Percentiles rank a stretch among this genome's conserved stretches.
Evolutionary conservation across 2,329 filamentous ascomycete species (phyloP).

Genomic region (Pyrenochaeta sp.): DNA sequence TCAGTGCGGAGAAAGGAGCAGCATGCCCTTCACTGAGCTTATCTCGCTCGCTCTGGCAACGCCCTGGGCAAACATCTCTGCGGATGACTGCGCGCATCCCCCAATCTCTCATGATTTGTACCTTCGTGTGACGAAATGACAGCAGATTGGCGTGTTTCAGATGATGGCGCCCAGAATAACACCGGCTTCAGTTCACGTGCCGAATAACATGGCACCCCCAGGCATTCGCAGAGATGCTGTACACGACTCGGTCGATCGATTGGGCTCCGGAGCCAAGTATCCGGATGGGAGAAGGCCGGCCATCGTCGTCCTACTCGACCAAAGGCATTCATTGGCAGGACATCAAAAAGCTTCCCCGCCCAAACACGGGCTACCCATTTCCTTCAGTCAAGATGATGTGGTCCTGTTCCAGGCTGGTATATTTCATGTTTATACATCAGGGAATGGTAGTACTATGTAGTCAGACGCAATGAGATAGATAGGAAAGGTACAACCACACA

Average conservation of each 20-base stretch:
- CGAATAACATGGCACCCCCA: background rate
- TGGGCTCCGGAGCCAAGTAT: too few relatives aligned
- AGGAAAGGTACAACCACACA: constrained; percentile 1
- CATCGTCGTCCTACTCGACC: too few relatives aligned
- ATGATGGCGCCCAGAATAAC: background rate
- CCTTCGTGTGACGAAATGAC: constrained; percentile 5
- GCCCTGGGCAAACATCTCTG: background rate
- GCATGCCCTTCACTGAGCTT: background rate
- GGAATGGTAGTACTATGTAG: background rate
- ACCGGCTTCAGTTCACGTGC: background rate
- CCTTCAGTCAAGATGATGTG: too few relatives aligned
- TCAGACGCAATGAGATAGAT: constrained; percentile 5
- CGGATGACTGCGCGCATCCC: too few relatives aligned
- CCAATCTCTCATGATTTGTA: background rate
- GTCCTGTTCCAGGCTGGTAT: background rate
- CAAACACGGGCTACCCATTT: too few relatives aligned
- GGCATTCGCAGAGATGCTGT: background rate
- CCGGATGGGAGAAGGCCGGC: too few relatives aligned
- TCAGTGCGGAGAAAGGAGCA: constrained; percentile 9
- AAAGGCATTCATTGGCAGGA: too few relatives aligned
- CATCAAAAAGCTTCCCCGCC: too few relatives aligned
- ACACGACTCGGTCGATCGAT: too few relatives aligned
- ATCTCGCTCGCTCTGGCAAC: background rate
- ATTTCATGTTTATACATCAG: constrained; percentile 1
- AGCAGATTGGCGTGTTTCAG: constrained; percentile 21